Conservation (phyloP, 2,329 filamentous ascomycete genomes). For the Talaromyces atroroseus region DNA sequence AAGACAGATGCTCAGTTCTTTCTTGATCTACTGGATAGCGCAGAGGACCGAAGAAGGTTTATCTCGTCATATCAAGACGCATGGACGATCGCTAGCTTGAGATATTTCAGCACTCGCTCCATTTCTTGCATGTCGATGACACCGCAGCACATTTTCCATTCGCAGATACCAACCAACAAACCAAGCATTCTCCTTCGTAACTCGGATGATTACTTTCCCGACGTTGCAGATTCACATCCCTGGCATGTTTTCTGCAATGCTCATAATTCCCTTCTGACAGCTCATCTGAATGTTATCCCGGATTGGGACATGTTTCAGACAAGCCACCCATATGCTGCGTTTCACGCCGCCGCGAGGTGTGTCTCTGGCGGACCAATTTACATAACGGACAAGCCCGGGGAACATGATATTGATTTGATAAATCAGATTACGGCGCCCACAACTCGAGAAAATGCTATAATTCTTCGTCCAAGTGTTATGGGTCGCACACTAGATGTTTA, state of each 20-base stretch:
- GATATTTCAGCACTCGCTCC: constrained; percentile 68
- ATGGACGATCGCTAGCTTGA: constrained; percentile 72
- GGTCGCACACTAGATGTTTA: constrained; percentile 72
- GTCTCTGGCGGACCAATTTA: constrained; percentile 89
- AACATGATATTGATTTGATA: constrained; percentile 72
- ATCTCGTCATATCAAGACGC: constrained; percentile 75
- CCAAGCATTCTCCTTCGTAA: constrained; percentile 74
- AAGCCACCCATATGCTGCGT: constrained; percentile 63
- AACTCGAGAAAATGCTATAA: constrained; percentile 65
- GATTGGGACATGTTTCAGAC: constrained; percentile 78
- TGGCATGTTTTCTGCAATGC: constrained; percentile 97
- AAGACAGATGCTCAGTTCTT: constrained; percentile 94
- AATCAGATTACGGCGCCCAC: constrained; percentile 74
- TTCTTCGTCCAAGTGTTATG: constrained; percentile 70
- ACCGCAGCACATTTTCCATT: constrained; percentile 79
- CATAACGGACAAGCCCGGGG: constrained; percentile 82
- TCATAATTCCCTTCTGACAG: constrained; percentile 76
- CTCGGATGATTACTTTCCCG: constrained; percentile 85
- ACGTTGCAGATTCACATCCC: constrained; percentile 71
- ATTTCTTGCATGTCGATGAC: constrained; percentile 95
- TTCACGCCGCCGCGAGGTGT: constrained; percentile 85
- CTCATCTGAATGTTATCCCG: constrained; percentile 79
- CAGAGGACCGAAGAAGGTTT: constrained; percentile 65
- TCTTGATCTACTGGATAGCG: constrained; percentile 66
- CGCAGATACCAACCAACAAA: constrained; percentile 70